A percentile compares a stretch with the other conserved stretches of the same genome.
phyloP scores from a whole-genome alignment of 1,284 basidiomycete species.

The Puccinia horiana region DNA sequence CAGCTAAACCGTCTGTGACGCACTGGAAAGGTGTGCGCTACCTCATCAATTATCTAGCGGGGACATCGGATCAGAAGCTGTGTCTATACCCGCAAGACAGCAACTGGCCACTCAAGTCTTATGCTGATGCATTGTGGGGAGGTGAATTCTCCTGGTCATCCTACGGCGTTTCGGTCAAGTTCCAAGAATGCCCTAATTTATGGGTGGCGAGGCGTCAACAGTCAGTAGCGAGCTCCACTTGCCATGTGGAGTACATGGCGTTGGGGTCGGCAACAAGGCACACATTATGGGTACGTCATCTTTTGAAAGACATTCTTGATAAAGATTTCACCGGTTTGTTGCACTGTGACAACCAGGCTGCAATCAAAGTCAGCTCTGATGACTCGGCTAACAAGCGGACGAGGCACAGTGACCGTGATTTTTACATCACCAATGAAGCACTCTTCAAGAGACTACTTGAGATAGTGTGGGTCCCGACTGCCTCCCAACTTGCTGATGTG shows the following conservation, averaged over 20 bases:
- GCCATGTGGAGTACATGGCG: conserved; percentile 25
- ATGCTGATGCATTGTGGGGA: background rate
- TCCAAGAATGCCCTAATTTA: background rate
- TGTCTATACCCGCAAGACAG: background rate
- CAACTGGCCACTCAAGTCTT: background rate
- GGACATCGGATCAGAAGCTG: background rate
- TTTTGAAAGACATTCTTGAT: conserved; percentile 5
- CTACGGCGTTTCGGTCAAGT: background rate
- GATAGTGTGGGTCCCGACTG: background rate
- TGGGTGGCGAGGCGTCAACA: background rate
- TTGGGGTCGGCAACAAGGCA: background rate
- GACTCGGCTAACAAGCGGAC: conserved; percentile 17
- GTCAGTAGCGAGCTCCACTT: background rate
- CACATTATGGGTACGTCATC: background rate
- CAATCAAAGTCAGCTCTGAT: too few relatives aligned
- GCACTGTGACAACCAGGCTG: background rate
- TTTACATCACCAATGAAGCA: conserved; percentile 15
- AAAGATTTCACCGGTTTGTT: background rate
- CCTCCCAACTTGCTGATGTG: conserved; percentile 3
- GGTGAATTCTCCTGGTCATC: background rate
- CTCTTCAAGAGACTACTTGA: background rate
- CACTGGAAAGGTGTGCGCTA: background rate
- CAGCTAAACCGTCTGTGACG: background rate
- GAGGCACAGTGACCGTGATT: conserved; percentile 5
- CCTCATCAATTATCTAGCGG: background rate